These are phyloP conservation scores for Neurospora tetrasperma DNA, from an alignment of 495 filamentous ascomycete genomes.

Conservation along the genomic window DNA sequence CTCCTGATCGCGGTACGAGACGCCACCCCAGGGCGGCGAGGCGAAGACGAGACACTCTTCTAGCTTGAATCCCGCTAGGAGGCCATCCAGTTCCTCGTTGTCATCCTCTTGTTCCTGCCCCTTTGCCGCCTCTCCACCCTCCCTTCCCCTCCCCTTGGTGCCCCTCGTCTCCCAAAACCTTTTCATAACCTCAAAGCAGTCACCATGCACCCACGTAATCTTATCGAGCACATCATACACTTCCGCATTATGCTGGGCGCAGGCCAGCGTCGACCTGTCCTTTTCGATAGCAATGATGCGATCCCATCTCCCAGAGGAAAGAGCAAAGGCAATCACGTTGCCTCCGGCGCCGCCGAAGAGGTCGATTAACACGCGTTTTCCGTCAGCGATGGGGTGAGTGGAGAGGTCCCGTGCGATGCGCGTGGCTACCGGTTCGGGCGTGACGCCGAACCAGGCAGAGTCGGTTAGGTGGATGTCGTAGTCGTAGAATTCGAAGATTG, in stretches of 20 bases:
- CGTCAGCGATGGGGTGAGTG: slow-evolving; percentile 19
- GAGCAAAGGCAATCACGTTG: slow-evolving; percentile 89
- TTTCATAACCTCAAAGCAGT: slow-evolving; percentile 55
- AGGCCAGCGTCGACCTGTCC: slow-evolving; percentile 62
- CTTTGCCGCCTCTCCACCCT: neutral
- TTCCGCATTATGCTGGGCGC: slow-evolving; percentile 84
- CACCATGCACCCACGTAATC: slow-evolving; percentile 76
- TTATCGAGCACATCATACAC: slow-evolving; percentile 67
- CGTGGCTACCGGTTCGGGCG: slow-evolving; percentile 77
- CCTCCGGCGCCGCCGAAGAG: slow-evolving; percentile 86
- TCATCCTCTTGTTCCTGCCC: neutral
- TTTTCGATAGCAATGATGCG: slow-evolving; percentile 83
- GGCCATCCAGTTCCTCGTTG: slow-evolving; percentile 22
- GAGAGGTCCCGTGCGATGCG: slow-evolving; percentile 70
- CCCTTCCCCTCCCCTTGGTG: too few relatives aligned
- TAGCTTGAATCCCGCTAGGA: slow-evolving; percentile 43
- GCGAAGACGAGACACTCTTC: slow-evolving; percentile 43
- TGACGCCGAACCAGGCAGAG: slow-evolving; percentile 92
- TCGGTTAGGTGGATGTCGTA: slow-evolving; percentile 84
- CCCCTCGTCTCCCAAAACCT: neutral
- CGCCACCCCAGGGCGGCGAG: slow-evolving; percentile 93
- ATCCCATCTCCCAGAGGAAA: slow-evolving; percentile 55
- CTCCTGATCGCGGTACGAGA: slow-evolving; percentile 61
- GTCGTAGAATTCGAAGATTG: slow-evolving; percentile 72
- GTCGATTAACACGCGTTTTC: slow-evolving; percentile 60